Percentiles rank a stretch among this genome's conserved stretches.
phyloP scores from a whole-genome alignment of 2,329 filamentous ascomycete species.

The Calonectria pauciramosa region DNA sequence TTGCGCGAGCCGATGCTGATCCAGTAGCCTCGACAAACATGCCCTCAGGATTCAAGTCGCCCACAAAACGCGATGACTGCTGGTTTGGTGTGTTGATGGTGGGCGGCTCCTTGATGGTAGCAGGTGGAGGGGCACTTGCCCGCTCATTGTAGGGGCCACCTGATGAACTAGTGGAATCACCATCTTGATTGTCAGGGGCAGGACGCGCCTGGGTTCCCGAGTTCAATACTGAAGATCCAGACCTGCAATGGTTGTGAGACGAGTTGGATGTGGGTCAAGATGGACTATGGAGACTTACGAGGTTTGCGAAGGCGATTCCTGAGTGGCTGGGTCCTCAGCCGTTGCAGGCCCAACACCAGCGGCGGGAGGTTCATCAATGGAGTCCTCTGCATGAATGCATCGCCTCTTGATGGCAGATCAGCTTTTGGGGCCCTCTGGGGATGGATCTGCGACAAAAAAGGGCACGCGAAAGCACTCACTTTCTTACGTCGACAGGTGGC shows the following conservation, averaged over 20 bases:
- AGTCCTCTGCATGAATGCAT: conserved; percentile 58
- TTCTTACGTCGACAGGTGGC: conserved; percentile 68
- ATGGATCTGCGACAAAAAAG: not conserved
- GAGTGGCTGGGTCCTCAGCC: conserved; percentile 42
- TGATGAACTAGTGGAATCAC: conserved; percentile 5
- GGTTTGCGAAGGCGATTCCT: conserved; percentile 47
- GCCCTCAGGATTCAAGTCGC: conserved; percentile 71
- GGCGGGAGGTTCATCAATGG: conserved; percentile 42
- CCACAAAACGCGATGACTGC: conserved; percentile 64
- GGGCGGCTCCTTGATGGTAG: conserved; percentile 27
- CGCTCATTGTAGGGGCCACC: conserved; percentile 32
- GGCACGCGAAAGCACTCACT: conserved; percentile 47
- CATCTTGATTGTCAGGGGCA: conserved; percentile 28
- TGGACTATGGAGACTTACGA: conserved; percentile 43
- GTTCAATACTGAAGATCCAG: conserved; percentile 22
- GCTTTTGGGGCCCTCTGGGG: not conserved
- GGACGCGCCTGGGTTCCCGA: conserved; percentile 21
- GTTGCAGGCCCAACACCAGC: conserved; percentile 21
- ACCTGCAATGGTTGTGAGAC: conserved; percentile 29
- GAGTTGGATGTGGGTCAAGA: not conserved
- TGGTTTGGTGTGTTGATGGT: conserved; percentile 39
- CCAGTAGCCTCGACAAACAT: conserved; percentile 70
- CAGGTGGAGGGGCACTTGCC: conserved; percentile 15
- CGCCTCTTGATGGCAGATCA: conserved; percentile 52
- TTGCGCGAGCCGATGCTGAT: conserved; percentile 48